A percentile compares a stretch with the other conserved stretches of the same genome.
phyloP scores from a whole-genome alignment of 129 eudicot genomes.

The Arctium minus region DNA sequence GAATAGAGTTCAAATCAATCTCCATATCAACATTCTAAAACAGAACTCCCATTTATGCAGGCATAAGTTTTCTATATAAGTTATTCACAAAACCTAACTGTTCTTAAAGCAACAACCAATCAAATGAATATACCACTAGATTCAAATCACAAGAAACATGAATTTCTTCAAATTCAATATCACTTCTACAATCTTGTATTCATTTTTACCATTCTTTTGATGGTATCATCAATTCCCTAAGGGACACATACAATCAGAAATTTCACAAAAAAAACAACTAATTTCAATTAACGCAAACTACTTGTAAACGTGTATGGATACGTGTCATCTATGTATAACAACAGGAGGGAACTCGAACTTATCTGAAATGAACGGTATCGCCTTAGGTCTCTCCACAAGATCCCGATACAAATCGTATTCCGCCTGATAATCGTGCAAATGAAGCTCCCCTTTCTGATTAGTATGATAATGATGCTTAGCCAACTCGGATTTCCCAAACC shows the following conservation, averaged over 20 bases:
- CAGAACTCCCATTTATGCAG: background rate
- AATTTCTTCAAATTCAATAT: constrained; percentile 9
- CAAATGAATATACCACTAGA: background rate
- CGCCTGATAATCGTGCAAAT: constrained; percentile 79
- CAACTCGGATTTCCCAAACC: constrained; percentile 71
- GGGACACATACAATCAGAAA: constrained; percentile 18
- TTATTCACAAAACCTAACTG: background rate
- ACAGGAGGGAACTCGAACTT: constrained; percentile 82
- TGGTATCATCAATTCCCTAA: constrained; percentile 1
- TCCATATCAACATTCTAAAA: background rate
- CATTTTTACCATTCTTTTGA: constrained; percentile 4
- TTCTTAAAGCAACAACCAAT: background rate
- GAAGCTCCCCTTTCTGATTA: constrained; percentile 81
- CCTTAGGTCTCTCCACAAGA: constrained; percentile 60
- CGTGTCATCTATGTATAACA: constrained; percentile 59
- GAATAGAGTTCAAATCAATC: background rate
- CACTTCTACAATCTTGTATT: constrained; percentile 13
- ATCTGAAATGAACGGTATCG: constrained; percentile 67
- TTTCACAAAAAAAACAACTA: constrained; percentile 25
- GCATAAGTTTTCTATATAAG: background rate
- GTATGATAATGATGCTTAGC: constrained; percentile 96
- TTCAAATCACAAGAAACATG: constrained; percentile 13
- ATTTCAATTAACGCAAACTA: constrained; percentile 12
- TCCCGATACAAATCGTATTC: constrained; percentile 82
- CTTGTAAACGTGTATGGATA: background rate